phyloP scores from a whole-genome alignment of 148 eudicot species.

The Simmondsia chinensis region DNA sequence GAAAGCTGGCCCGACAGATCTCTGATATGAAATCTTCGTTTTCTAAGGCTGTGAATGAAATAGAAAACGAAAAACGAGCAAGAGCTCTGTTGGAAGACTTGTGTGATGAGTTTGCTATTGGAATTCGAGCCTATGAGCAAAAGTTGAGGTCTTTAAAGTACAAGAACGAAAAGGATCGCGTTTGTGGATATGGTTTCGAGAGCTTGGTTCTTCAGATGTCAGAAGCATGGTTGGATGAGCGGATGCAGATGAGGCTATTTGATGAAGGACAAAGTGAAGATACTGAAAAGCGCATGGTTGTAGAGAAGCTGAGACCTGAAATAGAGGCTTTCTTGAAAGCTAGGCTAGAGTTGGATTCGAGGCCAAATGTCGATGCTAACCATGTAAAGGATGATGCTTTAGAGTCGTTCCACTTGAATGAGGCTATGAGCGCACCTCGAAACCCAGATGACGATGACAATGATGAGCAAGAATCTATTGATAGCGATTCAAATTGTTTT shows the following conservation, averaged over 20 bases:
- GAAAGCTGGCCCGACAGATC: conserved; percentile 62
- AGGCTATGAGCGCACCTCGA: conserved; percentile 52
- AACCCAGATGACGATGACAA: conserved; percentile 43
- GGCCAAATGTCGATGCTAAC: conserved; percentile 10
- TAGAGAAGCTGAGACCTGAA: conserved; percentile 63
- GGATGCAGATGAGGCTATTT: conserved; percentile 53
- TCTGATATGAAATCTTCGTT: conserved; percentile 49
- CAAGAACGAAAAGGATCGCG: conserved; percentile 32
- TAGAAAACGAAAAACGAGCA: conserved; percentile 55
- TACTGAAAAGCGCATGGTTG: conserved; percentile 34
- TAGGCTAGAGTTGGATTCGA: conserved; percentile 19
- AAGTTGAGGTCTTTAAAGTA: conserved; percentile 53
- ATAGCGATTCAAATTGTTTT: conserved; percentile 36
- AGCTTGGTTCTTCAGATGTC: conserved; percentile 67
- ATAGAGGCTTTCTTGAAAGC: conserved; percentile 67
- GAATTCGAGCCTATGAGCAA: conserved; percentile 65
- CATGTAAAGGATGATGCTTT: too few relatives aligned
- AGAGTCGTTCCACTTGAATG: conserved; percentile 63
- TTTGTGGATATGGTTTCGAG: too few relatives aligned
- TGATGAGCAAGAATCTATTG: conserved; percentile 20
- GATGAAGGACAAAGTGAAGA: conserved; percentile 14
- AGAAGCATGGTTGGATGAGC: conserved; percentile 87
- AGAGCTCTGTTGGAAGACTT: conserved; percentile 60
- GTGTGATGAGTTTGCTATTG: conserved; percentile 82
- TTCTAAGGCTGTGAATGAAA: conserved; percentile 42